Evolutionary conservation across 441 rosid genomes (phyloP), one percentile per base, ranked within the genome.

Genomic region (Eutrema salsugineum): DNA sequence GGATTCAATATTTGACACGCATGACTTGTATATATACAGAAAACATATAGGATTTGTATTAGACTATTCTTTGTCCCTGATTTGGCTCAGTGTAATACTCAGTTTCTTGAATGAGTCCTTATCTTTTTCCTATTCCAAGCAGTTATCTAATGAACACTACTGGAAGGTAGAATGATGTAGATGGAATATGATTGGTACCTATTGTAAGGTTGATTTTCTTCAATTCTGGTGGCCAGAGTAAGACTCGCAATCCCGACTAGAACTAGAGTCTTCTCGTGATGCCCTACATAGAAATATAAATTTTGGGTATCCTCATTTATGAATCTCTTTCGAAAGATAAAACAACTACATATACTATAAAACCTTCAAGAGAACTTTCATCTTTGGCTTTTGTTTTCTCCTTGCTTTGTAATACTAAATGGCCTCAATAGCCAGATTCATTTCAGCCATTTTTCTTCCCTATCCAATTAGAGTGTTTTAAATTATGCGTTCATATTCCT

Each of bases 191-290:
- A 66, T 33, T 68, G 75, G 78, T 85, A 97, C 88, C 88, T 80
- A 72, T 92, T 91, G 77, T 87, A 88, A 62, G 91, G 96, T 80
- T 92, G 99, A 60, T 92, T 94, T 85, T 94, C 99, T 80, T 92
- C 98, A 54, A 94, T 81, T 77, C 94, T 87, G 67, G 83, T 88
- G 66, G 98, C 94, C 63, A 92, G 77, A 36, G 91, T 71, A 69
- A 92, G 98, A 73, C 93, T 90, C 17, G 96, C 91, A 77, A 92
- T 80, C 72, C 97, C 98, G 27, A 81, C 87, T 72, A 85, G 89
- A 71, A 85, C 84, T 40, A 92, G 84, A 71, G 71, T 78, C 78
- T 85, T 87, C 72, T 75, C 78, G 69, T n/a, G n/a, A n/a, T n/a
- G n/a, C n/a, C n/a, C n/a, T n/a, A n/a, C n/a, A n/a, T n/a, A n/a